phyloP scores from a whole-genome alignment of 2,329 filamentous ascomycete genomes.

The Microsporum audouinii region DNA sequence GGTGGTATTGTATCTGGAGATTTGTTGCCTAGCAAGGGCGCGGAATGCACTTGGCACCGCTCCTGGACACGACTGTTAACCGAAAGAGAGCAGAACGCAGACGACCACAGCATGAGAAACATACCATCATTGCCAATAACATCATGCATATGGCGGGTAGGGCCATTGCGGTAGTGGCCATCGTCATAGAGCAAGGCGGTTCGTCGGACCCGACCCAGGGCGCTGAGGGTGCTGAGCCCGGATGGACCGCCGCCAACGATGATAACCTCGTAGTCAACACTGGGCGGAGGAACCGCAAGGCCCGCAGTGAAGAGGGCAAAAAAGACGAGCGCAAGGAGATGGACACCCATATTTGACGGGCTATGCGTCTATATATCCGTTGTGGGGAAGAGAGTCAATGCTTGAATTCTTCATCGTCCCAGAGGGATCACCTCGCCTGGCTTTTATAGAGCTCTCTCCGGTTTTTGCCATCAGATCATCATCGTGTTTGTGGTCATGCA shows the following conservation, averaged over 20 bases:
- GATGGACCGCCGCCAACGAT: constrained; percentile 49
- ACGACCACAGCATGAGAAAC: background rate
- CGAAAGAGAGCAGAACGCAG: background rate
- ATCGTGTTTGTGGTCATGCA: no score
- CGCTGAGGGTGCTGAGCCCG: constrained; percentile 45
- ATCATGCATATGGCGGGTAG: constrained; percentile 51
- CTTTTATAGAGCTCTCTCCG: no score
- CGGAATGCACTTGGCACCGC: constrained; percentile 46
- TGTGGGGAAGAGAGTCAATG: background rate
- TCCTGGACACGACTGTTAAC: constrained; percentile 26
- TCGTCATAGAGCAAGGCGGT: constrained; percentile 48
- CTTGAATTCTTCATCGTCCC: background rate
- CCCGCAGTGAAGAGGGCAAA: background rate
- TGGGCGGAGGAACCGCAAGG: background rate
- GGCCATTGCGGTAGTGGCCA: constrained; percentile 46
- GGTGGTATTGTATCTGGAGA: constrained; percentile 42
- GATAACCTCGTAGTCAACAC: constrained; percentile 42
- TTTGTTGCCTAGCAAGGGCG: constrained; percentile 42
- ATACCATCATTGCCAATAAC: constrained; percentile 50
- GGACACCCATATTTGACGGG: background rate
- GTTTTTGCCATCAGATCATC: no score
- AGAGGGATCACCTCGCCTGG: background rate
- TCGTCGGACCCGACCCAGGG: constrained; percentile 47
- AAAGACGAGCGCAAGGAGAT: background rate
- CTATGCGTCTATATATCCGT: background rate